Base-by-base conservation (phyloP, 2,329 filamentous ascomycete genomes). In the Sporothrix humicola region DNA sequence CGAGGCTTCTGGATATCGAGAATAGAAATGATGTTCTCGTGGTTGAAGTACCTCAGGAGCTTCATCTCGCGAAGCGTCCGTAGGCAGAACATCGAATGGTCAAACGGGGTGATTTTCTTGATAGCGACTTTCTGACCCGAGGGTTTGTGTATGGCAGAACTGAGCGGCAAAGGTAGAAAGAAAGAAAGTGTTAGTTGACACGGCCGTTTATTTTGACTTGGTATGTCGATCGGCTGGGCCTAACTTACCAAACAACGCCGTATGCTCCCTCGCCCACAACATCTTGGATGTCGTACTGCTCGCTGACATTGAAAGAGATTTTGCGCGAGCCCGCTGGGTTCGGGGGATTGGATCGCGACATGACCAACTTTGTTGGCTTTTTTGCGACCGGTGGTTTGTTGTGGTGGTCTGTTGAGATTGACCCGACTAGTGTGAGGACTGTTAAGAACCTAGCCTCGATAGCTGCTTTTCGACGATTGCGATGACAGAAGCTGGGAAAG, bases 1-100 rank as follows among this genome's bases (percentile, higher is more conserved):
- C 95, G 90, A 58, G 96, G 96, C 86, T 98, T 97, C 85, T 99
- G 96, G 79, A 99, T 99, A 82, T 99, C 96, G 78, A 99, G 90
- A 79, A 99, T 99, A 71, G 95, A 98, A 82, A 99, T 99, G 85
- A 99, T 98, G 84, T 99, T 99, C 85, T 99, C 96, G 82, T 99
- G 96, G 85, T 98, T 99, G 87, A 99, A 99, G 85, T 99, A 98
- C 79, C 96, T 90, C 80, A 99, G 86, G 73, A 99, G 88, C 89
- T 99, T 99, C 96, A 99, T 99, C 85, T 99, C 96, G 83, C 96
- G 94, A 77, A 99, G 87, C 0, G 96, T 99, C 82, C 96, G 89
- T 79, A 99, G 86, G 82, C 95, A 98, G 87, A 98, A 98, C 95
- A 98, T 98, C 82, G 94, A 97, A 83, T 98, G 96, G 81, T 99